Percentiles rank a stretch among this genome's conserved stretches.
Evolutionary conservation across 2,329 filamentous ascomycete species (phyloP).

Genomic region (Ramichloridium luteum): DNA sequence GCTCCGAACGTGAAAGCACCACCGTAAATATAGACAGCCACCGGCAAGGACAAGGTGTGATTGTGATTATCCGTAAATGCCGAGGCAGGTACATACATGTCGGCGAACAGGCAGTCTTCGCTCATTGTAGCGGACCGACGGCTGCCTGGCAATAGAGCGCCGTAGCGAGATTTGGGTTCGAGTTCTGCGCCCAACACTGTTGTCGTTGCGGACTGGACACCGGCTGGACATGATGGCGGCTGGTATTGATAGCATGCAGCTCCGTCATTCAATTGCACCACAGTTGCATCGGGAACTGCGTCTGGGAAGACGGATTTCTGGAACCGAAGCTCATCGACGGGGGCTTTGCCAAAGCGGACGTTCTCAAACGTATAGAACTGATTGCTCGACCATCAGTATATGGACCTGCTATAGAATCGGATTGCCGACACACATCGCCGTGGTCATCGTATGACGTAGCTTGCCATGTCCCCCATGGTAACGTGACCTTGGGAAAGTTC

Average conservation of each 20-base stretch:
- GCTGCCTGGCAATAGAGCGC: too few species aligned
- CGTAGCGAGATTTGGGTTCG: too few species aligned
- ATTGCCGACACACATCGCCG: not conserved
- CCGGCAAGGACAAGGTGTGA: too few species aligned
- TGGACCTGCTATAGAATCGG: too few species aligned
- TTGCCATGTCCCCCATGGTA: constrained; percentile 2
- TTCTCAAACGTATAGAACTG: constrained; percentile 3
- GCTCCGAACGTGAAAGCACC: too few species aligned
- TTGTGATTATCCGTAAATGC: too few species aligned
- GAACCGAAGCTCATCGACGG: constrained; percentile 1
- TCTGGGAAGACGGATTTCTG: constrained; percentile 2
- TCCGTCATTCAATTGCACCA: constrained; percentile 1
- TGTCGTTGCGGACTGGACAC: too few species aligned
- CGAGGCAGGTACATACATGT: constrained; percentile 27
- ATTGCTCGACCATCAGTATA: too few species aligned
- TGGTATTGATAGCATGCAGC: not conserved
- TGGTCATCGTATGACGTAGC: constrained; percentile 1
- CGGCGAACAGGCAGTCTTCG: constrained; percentile 26
- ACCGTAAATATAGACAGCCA: too few species aligned
- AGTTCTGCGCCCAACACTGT: too few species aligned
- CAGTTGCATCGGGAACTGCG: not conserved
- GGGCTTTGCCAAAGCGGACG: constrained; percentile 2
- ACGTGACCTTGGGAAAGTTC: constrained; percentile 2
- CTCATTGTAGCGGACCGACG: too few species aligned
- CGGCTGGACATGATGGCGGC: too few species aligned